A percentile compares a stretch with the other conserved stretches of the same genome.
phyloP scores from a whole-genome alignment of 1,284 basidiomycete species.

The Fomitopsis schrenkii region DNA sequence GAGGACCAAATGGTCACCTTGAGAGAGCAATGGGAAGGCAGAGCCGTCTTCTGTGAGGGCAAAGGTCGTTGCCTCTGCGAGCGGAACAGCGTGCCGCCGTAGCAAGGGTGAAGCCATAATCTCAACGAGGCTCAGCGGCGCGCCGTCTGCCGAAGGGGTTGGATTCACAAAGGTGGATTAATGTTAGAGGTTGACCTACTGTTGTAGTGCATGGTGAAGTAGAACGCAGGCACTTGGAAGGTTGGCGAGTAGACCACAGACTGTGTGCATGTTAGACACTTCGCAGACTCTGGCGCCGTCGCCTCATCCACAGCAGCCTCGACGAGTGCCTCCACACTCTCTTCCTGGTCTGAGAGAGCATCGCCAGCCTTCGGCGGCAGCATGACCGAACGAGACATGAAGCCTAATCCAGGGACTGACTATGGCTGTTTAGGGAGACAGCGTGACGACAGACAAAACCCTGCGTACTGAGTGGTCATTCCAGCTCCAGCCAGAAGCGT shows the following conservation, averaged over 20 bases:
- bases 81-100: slow-evolving; percentile 40
- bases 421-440: slow-evolving; percentile 8
- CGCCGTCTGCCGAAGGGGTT: slow-evolving; percentile 48
- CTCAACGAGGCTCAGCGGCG: slow-evolving; percentile 51
- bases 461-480: slow-evolving; percentile 44
- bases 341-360: neutral
- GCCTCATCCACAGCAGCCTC: slow-evolving; percentile 11
- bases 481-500: slow-evolving; percentile 46
- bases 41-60: slow-evolving; percentile 46
- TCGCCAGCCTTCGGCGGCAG: slow-evolving; percentile 1
- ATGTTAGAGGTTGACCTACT: slow-evolving; percentile 44
- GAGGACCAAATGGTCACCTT: slow-evolving; percentile 77
- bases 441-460: slow-evolving; percentile 7
- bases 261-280: slow-evolving; percentile 44
- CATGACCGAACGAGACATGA: slow-evolving; percentile 38
- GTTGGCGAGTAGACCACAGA: slow-evolving; percentile 69
- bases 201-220: slow-evolving; percentile 64
- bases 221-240: slow-evolving; percentile 76
- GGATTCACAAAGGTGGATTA: neutral
- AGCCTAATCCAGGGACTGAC: slow-evolving; percentile 40
- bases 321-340: neutral
- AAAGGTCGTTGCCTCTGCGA: slow-evolving; percentile 44
- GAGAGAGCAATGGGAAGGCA: slow-evolving; percentile 71
- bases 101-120: slow-evolving; percentile 59
- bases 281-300: slow-evolving; percentile 7